Conservation (phyloP, 2,329 filamentous ascomycete genomes). For the Fusarium piperis region DNA sequence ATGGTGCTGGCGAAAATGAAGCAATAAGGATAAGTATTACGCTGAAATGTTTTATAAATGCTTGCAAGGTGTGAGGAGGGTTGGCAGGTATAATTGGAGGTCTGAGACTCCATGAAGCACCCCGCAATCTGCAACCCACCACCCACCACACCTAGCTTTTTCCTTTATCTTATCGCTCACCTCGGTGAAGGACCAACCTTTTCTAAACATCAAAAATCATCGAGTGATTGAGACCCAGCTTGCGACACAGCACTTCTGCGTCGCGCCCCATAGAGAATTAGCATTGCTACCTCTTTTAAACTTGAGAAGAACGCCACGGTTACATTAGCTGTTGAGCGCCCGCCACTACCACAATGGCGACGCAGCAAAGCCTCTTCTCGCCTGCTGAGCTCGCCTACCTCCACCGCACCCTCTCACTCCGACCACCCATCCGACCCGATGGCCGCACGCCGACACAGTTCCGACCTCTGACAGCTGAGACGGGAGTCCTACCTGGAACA, state of each 20-base stretch:
- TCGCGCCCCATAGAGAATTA: neutral
- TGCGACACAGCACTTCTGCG: constrained; percentile 17
- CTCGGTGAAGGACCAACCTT: constrained; percentile 42
- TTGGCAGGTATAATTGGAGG: neutral
- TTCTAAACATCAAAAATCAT: constrained; percentile 33
- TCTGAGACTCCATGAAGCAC: constrained; percentile 4
- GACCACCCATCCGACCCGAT: constrained; percentile 89
- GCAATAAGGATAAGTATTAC: neutral
- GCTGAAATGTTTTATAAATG: neutral
- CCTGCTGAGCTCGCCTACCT: constrained; percentile 97
- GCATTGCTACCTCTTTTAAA: neutral
- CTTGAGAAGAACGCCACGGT: neutral
- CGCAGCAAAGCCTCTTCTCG: constrained; percentile 81
- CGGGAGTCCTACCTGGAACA: constrained; percentile 85
- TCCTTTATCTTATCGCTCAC: constrained; percentile 47
- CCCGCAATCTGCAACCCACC: constrained; percentile 30
- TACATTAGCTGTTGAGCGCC: neutral
- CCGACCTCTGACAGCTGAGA: constrained; percentile 89
- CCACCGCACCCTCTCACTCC: constrained; percentile 83
- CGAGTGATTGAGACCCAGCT: constrained; percentile 9
- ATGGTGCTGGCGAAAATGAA: neutral
- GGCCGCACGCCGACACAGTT: constrained; percentile 85
- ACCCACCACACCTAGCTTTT: constrained; percentile 32
- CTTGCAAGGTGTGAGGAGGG: neutral
- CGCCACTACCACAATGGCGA: constrained; percentile 61